Evolutionary conservation across 2,329 filamentous ascomycete species (phyloP), one percentile per base, ranked within the genome.

Genomic region (Hymenoscyphus infarciens): DNA sequence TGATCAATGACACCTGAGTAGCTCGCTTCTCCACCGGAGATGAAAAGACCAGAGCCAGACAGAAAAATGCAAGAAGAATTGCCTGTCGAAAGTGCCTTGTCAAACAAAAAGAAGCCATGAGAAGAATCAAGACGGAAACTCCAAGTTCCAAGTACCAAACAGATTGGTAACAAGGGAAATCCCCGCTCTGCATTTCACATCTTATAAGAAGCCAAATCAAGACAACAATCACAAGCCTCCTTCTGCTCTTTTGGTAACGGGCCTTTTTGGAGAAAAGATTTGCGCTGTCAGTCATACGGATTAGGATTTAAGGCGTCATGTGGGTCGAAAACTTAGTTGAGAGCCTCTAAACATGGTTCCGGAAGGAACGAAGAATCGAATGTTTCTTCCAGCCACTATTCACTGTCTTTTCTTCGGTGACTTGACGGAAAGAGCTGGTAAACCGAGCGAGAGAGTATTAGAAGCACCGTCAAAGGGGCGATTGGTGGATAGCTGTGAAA

Each of bases 1-100:
- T 66, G 22, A 63, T 68, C 27, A 71, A 64, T 10, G 68, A 68
- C 22, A 72, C 67, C 56, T 69, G 65, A 13, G 64, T 63, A 25
- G 68, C 66, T 61, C 70, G 56, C 56, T 68, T 69, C 53, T 61
- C 56, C 33, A 68, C 31, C 11, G 60, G 64, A 54, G 39, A 55
- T n/a, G 55, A 53, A 58, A 52, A 22, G 42, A 49, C 42, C 3
- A 49, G 22, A 13, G 42, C 19, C 42, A 49, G 22, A n/a, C 22
- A 49, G 19, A 19, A 49, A 15, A 49, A 10, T 11, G 42, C 19
- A 49, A 49, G 42, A 11, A 49, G 19, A 22, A 49, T 49, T 4
- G 42, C 42, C n/a, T 22, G 42, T 7, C 42, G 42, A 49, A 49
- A 3, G 7, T 49, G 19, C 19, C 19, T 22, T 19, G 42, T 22